Evolutionary conservation across 495 filamentous ascomycete genomes (phyloP), one percentile per base, ranked within the genome.

Genomic region (Trichoderma reesei): DNA sequence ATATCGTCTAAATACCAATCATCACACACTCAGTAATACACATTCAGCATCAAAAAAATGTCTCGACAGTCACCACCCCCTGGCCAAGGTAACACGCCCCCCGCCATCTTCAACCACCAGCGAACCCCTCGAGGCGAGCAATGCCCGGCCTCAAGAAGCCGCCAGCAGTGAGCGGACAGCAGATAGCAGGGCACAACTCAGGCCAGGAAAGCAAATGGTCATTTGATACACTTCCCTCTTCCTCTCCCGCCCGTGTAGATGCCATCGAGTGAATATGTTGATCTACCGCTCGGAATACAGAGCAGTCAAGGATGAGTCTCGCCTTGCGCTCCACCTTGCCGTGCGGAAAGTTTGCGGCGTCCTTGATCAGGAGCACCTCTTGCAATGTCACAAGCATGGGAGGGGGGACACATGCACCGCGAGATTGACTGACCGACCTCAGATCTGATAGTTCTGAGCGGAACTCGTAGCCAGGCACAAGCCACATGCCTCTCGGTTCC

Each of bases 281-380:
- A 74, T 85, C 63, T 85, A 75, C 79, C 82, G 82, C 81, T 80
- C 81, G 80, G 81, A 83, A 83, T 83, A 85, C 81, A 85, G 79
- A 83, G 81, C 78, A 79, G 72, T 74, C 81, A 85, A 83, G 81
- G 82, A 85, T 80, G 73, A 79, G 69, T 81, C 82, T 82, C 81
- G 80, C 82, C 81, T 83, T 83, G 82, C 80, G 77, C 81, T 83
- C 80, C 82, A 83, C 80, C 80, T 80, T 74, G 79, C 77, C 80
- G 76, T 79, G 81, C 80, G 78, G 79, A 75, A 66, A 62, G 16
- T 38, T 56, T 42, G 42, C 60, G n/a, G 38, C 56, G 4, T 10
- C 65, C 39, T 41, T 41, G 7, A 36, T 16, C 26, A 1, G 20
- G 14, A 61, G 3, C 3, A 8, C 18, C 59, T n/a, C 18, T 2